A percentile compares a stretch with the other conserved stretches of the same genome.
Evolutionary conservation across 2,329 filamentous ascomycete genomes (phyloP).

Genomic region (Trichothecium roseum): DNA sequence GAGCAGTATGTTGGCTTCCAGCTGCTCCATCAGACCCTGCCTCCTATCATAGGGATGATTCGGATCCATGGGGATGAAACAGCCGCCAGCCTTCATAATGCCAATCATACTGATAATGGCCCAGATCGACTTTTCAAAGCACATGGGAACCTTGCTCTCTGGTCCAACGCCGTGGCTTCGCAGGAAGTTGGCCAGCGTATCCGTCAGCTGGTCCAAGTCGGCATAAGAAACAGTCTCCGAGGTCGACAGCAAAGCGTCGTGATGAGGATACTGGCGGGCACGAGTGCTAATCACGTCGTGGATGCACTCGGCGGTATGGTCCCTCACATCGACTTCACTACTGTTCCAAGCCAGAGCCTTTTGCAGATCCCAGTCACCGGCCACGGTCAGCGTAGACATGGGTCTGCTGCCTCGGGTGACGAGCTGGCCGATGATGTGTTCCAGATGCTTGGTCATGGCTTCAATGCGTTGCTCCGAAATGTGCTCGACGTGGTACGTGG

Average conservation of each 20-base stretch:
- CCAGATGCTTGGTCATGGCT: not conserved
- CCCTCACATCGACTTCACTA: not conserved
- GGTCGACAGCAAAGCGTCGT: slow-evolving; percentile 21
- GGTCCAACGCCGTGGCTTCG: slow-evolving; percentile 4
- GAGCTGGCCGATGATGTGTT: slow-evolving; percentile 1
- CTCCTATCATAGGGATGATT: slow-evolving; percentile 4
- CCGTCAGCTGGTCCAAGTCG: slow-evolving; percentile 15
- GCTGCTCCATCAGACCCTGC: slow-evolving; percentile 3
- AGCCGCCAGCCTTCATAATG: slow-evolving; percentile 19
- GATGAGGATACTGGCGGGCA: slow-evolving; percentile 19
- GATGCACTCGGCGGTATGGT: slow-evolving; percentile 15
- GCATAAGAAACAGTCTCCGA: slow-evolving; percentile 32
- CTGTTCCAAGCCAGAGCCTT: slow-evolving; percentile 2
- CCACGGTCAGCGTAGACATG: slow-evolving; percentile 1
- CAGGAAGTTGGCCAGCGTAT: slow-evolving; percentile 7
- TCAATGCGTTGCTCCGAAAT: not conserved
- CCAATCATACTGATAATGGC: slow-evolving; percentile 17
- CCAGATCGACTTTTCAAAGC: slow-evolving; percentile 17
- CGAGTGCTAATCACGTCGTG: slow-evolving; percentile 23
- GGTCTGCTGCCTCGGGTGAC: not conserved
- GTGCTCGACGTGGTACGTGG: slow-evolving; percentile 2
- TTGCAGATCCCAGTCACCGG: slow-evolving; percentile 1
- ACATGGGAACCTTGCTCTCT: slow-evolving; percentile 12
- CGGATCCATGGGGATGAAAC: slow-evolving; percentile 18
- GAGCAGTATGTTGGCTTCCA: slow-evolving; percentile 3